A percentile compares a stretch with the other conserved stretches of the same genome.
Conservation (phyloP, 208 protist species). For the Acanthamoeba triangularis region DNA sequence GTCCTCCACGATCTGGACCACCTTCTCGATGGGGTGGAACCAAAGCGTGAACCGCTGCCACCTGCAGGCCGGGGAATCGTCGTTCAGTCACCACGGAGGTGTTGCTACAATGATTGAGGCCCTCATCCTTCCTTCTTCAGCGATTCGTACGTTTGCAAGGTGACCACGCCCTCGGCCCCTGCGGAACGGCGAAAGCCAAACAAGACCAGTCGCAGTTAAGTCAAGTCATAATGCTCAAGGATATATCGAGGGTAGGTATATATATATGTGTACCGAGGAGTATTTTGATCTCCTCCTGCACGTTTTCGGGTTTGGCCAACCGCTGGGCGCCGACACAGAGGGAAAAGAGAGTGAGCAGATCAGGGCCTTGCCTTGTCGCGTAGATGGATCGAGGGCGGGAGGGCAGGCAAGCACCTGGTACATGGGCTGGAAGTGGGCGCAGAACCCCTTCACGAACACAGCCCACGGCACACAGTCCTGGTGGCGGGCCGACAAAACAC, state of each 20-base stretch:
- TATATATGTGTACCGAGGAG: not conserved
- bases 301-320: slow-evolving; percentile 45
- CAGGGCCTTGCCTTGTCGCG: too few relatives aligned
- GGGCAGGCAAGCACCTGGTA: not conserved
- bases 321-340: not conserved
- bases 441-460: slow-evolving; percentile 32
- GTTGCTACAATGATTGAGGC: not conserved
- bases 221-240: too few relatives aligned
- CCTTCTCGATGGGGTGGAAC: slow-evolving; percentile 61
- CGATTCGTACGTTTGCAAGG: not conserved
- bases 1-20: slow-evolving; percentile 65
- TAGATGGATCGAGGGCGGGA: not conserved
- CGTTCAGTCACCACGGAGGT: not conserved
- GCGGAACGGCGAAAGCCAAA: not conserved
- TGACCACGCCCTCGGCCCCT: not conserved
- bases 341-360: not conserved
- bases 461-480: slow-evolving; percentile 34
- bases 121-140: too few relatives aligned
- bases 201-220: too few relatives aligned
- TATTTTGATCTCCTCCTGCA: slow-evolving; percentile 33
- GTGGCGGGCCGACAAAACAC: not conserved
- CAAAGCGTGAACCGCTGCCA: slow-evolving; percentile 30
- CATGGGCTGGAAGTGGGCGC: slow-evolving; percentile 57
- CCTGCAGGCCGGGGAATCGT: not conserved
- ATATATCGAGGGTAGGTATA: too few relatives aligned